Base-by-base conservation (phyloP, 2,329 filamentous ascomycete genomes). In the Sphaceloma murrayae region DNA sequence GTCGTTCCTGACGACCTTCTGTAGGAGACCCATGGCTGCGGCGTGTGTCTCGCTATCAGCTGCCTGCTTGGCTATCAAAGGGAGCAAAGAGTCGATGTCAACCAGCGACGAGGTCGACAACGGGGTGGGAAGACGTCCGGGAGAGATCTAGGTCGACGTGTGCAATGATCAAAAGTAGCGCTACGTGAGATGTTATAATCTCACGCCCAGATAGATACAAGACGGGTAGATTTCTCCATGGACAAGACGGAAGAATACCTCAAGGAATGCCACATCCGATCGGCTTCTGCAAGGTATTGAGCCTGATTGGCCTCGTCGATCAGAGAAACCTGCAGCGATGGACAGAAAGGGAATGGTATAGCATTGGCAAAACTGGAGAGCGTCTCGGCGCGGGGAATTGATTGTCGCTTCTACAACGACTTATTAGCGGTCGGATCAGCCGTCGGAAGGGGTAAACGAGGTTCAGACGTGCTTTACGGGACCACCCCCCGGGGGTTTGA, bases 1-100 rank as follows among this genome's bases (percentile, higher is more conserved):
- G 59, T 85, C 78, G 67, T 84, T 84, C 61, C 74, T 74, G 53
- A 82, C 71, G 55, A 81, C 66, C 53, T 63, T 64, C 53, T 67
- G 67, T 46, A 81, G 68, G 52, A 78, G 58, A 46, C 50, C 51
- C 43, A 54, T 61, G 36, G 14, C 24, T 27, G 24, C 36, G 36
- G 36, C 8, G 9, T 40, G 22, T 11, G n/a, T n/a, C n/a, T n/a
- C n/a, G n/a, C n/a, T n/a, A n/a, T n/a, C n/a, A n/a, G n/a, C n/a
- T n/a, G n/a, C n/a, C n/a, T n/a, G n/a, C n/a, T n/a, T n/a, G n/a
- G n/a, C n/a, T n/a, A n/a, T n/a, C n/a, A n/a, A n/a, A n/a, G n/a
- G n/a, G n/a, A n/a, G n/a, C n/a, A n/a, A n/a, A n/a, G n/a, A n/a
- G n/a, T n/a, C n/a, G n/a, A n/a, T 27, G 24, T 27, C 24, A 11